Conservation (phyloP, 257 asterid genomes). For the Misopates orontium region DNA sequence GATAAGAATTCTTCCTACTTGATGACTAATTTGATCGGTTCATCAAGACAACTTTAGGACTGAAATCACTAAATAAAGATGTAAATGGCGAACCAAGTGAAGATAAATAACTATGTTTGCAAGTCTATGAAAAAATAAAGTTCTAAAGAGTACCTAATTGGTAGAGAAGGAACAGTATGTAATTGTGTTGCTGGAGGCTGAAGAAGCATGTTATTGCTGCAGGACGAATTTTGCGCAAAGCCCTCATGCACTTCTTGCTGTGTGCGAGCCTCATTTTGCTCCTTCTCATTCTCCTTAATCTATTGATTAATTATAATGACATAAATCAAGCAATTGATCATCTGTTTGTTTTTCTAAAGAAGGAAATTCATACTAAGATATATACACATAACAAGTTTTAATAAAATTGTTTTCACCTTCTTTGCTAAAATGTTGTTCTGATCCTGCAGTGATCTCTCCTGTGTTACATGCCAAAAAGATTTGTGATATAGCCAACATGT, state of each 20-base stretch:
- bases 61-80: no score
- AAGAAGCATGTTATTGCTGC: slow-evolving; percentile 11
- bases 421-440: slow-evolving; percentile 51
- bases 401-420: slow-evolving; percentile 37
- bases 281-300: slow-evolving; percentile 48
- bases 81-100: no score
- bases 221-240: slow-evolving; percentile 23
- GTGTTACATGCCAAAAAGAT: slow-evolving; percentile 17
- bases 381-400: background rate
- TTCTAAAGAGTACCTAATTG: slow-evolving; percentile 42
- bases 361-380: no score
- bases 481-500: background rate
- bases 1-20: no score
- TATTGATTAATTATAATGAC: slow-evolving; percentile 16
- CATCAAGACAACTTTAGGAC: no score
- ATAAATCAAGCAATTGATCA: background rate
- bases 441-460: slow-evolving; percentile 68
- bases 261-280: slow-evolving; percentile 1
- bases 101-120: no score
- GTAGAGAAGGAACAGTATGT: slow-evolving; percentile 28
- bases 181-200: slow-evolving; percentile 25
- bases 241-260: slow-evolving; percentile 29
- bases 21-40: no score
- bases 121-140: background rate
- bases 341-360: no score